phyloP scores from a whole-genome alignment of 2,329 filamentous ascomycete species.

The Monilinia vaccinii-corymbosi region DNA sequence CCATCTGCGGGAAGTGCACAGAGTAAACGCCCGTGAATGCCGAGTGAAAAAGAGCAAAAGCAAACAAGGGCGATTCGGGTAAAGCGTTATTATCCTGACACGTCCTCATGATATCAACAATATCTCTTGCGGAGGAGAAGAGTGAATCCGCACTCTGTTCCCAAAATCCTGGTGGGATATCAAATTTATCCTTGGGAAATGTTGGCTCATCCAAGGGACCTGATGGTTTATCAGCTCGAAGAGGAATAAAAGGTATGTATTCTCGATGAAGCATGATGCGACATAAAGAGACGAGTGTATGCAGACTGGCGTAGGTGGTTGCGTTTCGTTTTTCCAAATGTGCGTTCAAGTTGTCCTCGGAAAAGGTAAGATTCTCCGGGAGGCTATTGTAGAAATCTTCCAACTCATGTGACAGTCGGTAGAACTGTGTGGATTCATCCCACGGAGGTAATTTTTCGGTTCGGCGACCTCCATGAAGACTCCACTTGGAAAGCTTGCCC shows the following conservation, averaged over 20 bases:
- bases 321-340: slow-evolving; percentile 56
- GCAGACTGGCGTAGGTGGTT: slow-evolving; percentile 56
- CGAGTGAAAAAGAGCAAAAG: slow-evolving; percentile 59
- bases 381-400: slow-evolving; percentile 44
- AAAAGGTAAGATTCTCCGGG: slow-evolving; percentile 45
- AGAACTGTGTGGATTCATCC: slow-evolving; percentile 47
- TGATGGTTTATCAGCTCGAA: slow-evolving; percentile 39
- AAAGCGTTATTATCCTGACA: slow-evolving; percentile 51
- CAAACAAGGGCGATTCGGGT: slow-evolving; percentile 55
- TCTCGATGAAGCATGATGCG: slow-evolving; percentile 60
- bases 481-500: slow-evolving; percentile 49
- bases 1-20: slow-evolving; percentile 60
- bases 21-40: slow-evolving; percentile 59
- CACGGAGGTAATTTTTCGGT: slow-evolving; percentile 48
- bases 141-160: slow-evolving; percentile 50
- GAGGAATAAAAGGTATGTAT: slow-evolving; percentile 57
- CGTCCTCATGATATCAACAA: slow-evolving; percentile 55
- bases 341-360: slow-evolving; percentile 51
- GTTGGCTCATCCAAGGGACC: slow-evolving; percentile 51
- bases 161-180: slow-evolving; percentile 50
- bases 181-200: slow-evolving; percentile 39
- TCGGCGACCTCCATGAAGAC: slow-evolving; percentile 41
- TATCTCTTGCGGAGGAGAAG: slow-evolving; percentile 53
- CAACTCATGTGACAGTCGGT: slow-evolving; percentile 41
- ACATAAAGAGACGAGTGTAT: slow-evolving; percentile 56